Conservation (phyloP, 257 asterid species). For the Plantago ovata region DNA sequence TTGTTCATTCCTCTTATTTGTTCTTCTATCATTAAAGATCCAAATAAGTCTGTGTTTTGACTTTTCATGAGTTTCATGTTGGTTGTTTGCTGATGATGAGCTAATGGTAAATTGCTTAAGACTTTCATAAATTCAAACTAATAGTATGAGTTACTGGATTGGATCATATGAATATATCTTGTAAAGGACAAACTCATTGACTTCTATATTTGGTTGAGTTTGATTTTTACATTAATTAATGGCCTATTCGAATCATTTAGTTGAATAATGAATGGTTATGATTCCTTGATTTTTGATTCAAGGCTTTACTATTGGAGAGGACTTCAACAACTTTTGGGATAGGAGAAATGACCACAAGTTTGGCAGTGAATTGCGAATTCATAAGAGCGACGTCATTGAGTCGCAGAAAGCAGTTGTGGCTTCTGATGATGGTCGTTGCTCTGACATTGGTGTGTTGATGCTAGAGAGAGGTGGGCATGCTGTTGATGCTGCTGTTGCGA, state of each 20-base stretch:
- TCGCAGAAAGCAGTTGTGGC: slow-evolving; percentile 70
- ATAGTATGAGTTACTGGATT: too few species aligned
- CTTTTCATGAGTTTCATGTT: too few species aligned
- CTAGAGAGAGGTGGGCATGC: slow-evolving; percentile 79
- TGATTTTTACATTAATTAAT: too few species aligned
- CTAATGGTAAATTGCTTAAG: too few species aligned
- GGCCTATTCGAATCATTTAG: neutral
- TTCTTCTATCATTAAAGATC: too few species aligned
- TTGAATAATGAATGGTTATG: neutral
- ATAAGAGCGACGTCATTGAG: slow-evolving; percentile 37
- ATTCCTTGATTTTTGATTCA: neutral
- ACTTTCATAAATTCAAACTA: too few species aligned
- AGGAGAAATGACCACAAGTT: slow-evolving; percentile 15
- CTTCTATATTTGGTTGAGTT: neutral
- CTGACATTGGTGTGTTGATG: slow-evolving; percentile 56
- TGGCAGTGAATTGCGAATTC: slow-evolving; percentile 10
- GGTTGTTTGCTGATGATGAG: too few species aligned
- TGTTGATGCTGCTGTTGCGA: slow-evolving; percentile 85
- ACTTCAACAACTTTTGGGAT: slow-evolving; percentile 9
- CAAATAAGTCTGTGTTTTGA: too few species aligned
- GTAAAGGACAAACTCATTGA: too few species aligned
- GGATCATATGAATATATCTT: too few species aligned
- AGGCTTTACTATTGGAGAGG: slow-evolving; percentile 27
- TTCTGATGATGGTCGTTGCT: slow-evolving; percentile 85
- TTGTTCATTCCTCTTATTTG: neutral